Conservation (phyloP, 306 rosid genomes). For the Fagus sylvatica region DNA sequence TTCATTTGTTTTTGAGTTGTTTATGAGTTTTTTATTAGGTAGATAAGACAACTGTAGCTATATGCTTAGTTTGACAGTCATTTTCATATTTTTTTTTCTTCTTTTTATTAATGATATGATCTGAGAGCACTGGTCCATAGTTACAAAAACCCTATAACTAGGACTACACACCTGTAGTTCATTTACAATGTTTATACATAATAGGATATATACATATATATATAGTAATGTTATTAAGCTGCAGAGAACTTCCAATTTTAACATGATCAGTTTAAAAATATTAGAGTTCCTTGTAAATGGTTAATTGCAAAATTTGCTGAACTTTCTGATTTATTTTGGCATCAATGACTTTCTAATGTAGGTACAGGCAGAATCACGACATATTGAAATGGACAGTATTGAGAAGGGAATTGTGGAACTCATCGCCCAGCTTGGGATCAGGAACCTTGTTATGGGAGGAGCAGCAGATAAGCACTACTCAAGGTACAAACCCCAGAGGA, state of each 20-base stretch:
- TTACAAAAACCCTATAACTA: neutral
- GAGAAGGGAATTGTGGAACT: slow-evolving; percentile 73
- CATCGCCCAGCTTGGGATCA: slow-evolving; percentile 52
- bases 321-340: slow-evolving; percentile 4
- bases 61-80: neutral
- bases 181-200: neutral
- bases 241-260: slow-evolving; percentile 5
- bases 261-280: neutral
- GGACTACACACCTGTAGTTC: neutral
- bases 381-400: slow-evolving; percentile 56
- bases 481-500: slow-evolving; percentile 48
- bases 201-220: neutral
- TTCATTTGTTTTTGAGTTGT: slow-evolving; percentile 1
- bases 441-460: slow-evolving; percentile 88
- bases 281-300: slow-evolving; percentile 3
- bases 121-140: neutral
- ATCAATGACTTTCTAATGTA: slow-evolving; percentile 29
- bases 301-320: slow-evolving; percentile 3
- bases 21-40: neutral
- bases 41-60: too few relatives aligned
- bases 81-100: neutral
- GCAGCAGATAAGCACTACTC: slow-evolving; percentile 49
- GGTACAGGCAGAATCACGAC: slow-evolving; percentile 56
- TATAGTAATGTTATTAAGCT: neutral
- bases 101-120: neutral